Evolutionary conservation across 148 eudicot species (phyloP), one percentile per base, ranked within the genome.

Genomic region (Amaranthus palmeri): DNA sequence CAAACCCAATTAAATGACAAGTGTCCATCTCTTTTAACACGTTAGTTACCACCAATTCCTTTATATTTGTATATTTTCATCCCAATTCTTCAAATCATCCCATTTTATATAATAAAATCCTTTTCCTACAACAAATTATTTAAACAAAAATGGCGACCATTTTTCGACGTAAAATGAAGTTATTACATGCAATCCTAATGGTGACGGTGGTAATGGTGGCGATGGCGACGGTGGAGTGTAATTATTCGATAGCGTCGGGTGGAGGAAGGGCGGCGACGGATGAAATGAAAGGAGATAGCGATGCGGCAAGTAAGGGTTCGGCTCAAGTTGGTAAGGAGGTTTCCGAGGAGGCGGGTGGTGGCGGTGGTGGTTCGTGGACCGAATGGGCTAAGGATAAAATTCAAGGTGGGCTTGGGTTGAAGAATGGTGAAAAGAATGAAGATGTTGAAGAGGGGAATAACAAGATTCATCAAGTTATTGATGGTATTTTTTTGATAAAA

Each of bases 371-470:
- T 25, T 25, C 36, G 36, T 25, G 36, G 36, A 25, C 36, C 36
- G 36, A 62, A n/a, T 62, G 67, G 67, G 50, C 61, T 18, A 58
- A 58, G 61, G 61, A 58, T 4, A 72, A 72, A 59, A 72, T 72
- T 14, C 75, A 72, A 10, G 67, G 54, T 14, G 68, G 75, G 4
- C 75, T 72, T 6, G 75, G 75, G 6, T 72, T 72, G 25, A 72
- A 63, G 75, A 42, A 50, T 3, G 63, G 72, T 9, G 72, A 69
- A n/a, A 62, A 61, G 44, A 36, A 62, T 6, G 55, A 17, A n/a
- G 5, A 1, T 10, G 36, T 40, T 12, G 54, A 0, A 15, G 52
- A n/a, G 36, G 36, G 36, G 36, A 25, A 25, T 46, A 3, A 47
- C 0, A 8, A 9, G 13, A 36, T 5, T 1, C 1, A 4, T 2